Conservation (phyloP, 257 asterid genomes). For the Primulina eburnea region DNA sequence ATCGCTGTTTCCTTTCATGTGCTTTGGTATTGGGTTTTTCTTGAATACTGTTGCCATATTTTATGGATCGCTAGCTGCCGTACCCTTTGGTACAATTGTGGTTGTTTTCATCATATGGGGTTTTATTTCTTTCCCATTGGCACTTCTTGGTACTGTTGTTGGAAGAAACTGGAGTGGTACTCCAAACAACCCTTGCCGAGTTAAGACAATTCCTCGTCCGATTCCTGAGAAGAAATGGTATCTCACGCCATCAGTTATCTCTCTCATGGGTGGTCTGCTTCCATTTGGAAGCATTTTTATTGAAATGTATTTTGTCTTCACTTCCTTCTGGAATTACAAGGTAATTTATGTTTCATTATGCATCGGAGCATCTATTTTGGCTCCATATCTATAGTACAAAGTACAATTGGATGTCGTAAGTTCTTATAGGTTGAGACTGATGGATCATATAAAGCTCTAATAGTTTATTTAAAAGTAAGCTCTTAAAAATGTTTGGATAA, state of each 20-base stretch:
- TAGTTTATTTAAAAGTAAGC: not conserved
- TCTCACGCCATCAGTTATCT: constrained; percentile 63
- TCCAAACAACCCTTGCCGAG: constrained; percentile 84
- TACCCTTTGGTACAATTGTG: constrained; percentile 81
- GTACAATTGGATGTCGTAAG: not conserved
- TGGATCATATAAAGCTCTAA: not conserved
- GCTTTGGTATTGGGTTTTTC: constrained; percentile 69
- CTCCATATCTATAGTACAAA: not conserved
- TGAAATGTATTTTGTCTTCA: constrained; percentile 87
- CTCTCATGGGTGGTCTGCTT: constrained; percentile 88
- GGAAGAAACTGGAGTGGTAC: constrained; percentile 85
- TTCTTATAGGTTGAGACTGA: not conserved
- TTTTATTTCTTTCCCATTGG: constrained; percentile 79
- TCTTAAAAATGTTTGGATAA: not conserved
- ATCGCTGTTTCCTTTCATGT: constrained; percentile 75
- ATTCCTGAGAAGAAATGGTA: constrained; percentile 87
- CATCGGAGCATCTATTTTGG: not conserved
- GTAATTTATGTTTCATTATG: constrained; percentile 28
- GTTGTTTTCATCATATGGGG: constrained; percentile 79
- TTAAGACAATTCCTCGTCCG: constrained; percentile 87
- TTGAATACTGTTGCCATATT: constrained; percentile 75
- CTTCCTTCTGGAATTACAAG: constrained; percentile 95
- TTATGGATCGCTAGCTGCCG: constrained; percentile 83
- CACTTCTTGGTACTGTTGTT: constrained; percentile 78
- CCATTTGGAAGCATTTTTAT: constrained; percentile 87